Evolutionary conservation across 768 basidiomycete species (phyloP), one percentile per base, ranked within the genome.

Genomic region (Leccinum variicolor): DNA sequence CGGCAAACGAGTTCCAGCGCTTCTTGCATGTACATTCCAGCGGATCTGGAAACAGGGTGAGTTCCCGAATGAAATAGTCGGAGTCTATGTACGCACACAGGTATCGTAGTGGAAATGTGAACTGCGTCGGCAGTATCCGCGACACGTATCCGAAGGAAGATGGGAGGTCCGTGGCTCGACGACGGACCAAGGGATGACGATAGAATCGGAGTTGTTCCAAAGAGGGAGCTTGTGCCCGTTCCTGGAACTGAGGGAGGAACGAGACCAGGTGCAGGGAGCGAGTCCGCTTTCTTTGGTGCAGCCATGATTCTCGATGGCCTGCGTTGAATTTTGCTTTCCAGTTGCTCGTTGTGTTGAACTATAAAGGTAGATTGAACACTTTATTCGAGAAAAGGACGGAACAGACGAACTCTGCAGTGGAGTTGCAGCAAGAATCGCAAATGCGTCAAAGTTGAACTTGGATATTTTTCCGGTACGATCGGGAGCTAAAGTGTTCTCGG

Each of bases 11-110:
- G 77, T 60, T 97, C 96, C 23, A 97, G 81, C 1, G 92, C 92
- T 71, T 98, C 96, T 64, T 95, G 94, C 84, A 98, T 89, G 71
- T 98, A 98, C 88, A 94, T 97, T 9, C 91, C 93, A 14, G 91
- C 86, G 9, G 93, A 86, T 6, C 89, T 92, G 36, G 10, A 59
- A 0, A 19, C 29, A 8, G 31, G 5, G 25, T 50, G 49, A 59
- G 50, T 4, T 47, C 19, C 29, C 34, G 45, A 41, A 41, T 23
- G 2, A 31, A 41, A 26, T 29, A 9, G 25, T 10, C 1, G 6
- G 28, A 25, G 31, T n/a, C 6, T 21, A 25, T 25, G 28, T 5
- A 77, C 91, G 54, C 80, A 96, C 92, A 93, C 94, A 36, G 87
- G 88, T 64, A 97, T 92, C 0, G 94, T 95, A 0, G 93, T 95